Evolutionary conservation across 2,329 filamentous ascomycete genomes (phyloP), one percentile per base, ranked within the genome.

Genomic region (Cercospora citrullina): DNA sequence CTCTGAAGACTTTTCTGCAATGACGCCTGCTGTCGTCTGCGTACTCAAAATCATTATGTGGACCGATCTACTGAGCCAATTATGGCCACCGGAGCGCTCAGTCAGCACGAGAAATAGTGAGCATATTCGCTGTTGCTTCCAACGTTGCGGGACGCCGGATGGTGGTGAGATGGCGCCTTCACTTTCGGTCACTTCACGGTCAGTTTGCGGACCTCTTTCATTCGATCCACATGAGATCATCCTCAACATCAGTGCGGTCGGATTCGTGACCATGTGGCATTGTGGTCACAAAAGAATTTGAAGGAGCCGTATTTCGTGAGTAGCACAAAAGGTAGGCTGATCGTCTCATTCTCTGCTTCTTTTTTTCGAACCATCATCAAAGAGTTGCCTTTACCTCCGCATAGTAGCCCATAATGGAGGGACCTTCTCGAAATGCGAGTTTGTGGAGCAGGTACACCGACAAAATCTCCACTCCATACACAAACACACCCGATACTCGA

Each of bases 261-360:
- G 30, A 14, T 45, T 61, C 39, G 64, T 67, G 66, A 67, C 61
- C 66, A 58, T 45, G 67, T 68, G 61, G 60, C 64, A 66, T 66
- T 63, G 30, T 65, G 61, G 51, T 60, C 28, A 31, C 61, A 21
- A 66, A 28, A 61, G 26, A 65, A 60, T 58, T 42, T 61, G 30
- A 65, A 53, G 30, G 18, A 42, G 28, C 57, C 21, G 39, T 55
- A 28, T 21, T 21, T 5, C 39, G 64, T 61, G 12, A 67, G 36
- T 39, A 55, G 60, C 71, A 71, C 70, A 71, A 72, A 71, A 72
- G 66, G 71, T 70, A 72, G 68, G 68, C 48, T 66, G 57, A 26
- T 57, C 59, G 48, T 31, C 60, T 66, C 48, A n/a, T 42, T 63
- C 39, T 23, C 42, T 68, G 28, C 58, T 36, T 66, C 39, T 9